These are phyloP conservation scores for Xylaria sp. DNA, from an alignment of 2,329 filamentous ascomycete species.

Conservation along the genomic window DNA sequence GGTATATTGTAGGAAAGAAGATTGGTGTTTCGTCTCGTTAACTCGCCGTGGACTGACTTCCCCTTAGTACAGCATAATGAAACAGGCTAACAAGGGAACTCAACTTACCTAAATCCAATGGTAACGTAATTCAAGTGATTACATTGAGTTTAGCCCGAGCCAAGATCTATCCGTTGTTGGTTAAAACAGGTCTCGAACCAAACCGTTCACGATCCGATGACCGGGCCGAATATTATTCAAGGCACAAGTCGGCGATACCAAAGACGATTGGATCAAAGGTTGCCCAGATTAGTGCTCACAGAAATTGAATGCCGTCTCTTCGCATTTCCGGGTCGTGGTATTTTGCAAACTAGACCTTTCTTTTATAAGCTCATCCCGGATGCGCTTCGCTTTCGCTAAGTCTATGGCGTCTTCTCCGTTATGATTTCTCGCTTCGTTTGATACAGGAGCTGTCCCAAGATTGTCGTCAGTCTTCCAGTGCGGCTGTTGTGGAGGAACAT, in stretches of 20 bases:
- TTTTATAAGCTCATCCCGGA: not conserved
- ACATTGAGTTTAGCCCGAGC: not conserved
- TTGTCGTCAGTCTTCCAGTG: not conserved
- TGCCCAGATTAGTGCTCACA: not conserved
- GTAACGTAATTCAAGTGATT: not conserved
- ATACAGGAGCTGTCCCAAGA: not conserved
- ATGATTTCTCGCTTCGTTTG: not conserved
- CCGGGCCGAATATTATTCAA: not conserved
- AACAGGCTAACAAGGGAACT: not conserved
- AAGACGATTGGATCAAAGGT: not conserved
- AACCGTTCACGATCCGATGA: not conserved
- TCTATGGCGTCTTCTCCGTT: not conserved
- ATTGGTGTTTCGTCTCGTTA: no score
- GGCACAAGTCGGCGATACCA: not conserved
- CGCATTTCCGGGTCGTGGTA: not conserved
- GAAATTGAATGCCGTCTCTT: not conserved
- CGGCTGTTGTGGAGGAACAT: not conserved
- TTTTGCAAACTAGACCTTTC: not conserved
- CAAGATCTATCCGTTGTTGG: not conserved
- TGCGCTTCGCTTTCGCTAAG: not conserved
- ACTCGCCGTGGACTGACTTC: no score
- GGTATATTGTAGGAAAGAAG: not conserved
- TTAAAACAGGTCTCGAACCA: not conserved
- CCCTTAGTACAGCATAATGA: not conserved
- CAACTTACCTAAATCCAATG: no score